Conservation (phyloP, 129 eudicot genomes). For the Lactuca sativa region DNA sequence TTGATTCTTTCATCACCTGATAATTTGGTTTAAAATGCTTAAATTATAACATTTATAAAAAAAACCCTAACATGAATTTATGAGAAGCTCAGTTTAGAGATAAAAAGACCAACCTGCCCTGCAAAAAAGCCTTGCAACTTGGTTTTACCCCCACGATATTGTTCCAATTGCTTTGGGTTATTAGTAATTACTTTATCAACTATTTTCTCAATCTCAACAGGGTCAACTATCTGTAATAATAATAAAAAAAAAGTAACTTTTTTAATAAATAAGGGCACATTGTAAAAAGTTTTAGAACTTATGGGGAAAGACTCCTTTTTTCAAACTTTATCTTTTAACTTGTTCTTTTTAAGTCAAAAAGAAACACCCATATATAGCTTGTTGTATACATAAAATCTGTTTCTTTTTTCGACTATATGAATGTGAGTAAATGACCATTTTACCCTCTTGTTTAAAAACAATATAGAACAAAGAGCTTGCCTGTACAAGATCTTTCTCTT, state of each 20-base stretch:
- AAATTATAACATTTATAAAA: not conserved
- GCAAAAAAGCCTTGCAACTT: conserved; percentile 87
- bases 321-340: too few species aligned
- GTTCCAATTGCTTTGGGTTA: conserved; percentile 84
- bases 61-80: not conserved
- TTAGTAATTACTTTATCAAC: conserved; percentile 75
- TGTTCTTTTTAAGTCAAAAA: too few species aligned
- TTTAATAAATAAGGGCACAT: too few species aligned
- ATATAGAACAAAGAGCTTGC: conserved; percentile 36
- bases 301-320: too few species aligned
- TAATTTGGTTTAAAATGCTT: conserved; percentile 5
- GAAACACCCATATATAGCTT: too few species aligned
- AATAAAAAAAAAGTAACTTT: not conserved
- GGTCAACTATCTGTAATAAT: conserved; percentile 74
- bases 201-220: conserved; percentile 80
- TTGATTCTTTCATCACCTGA: conserved; percentile 94
- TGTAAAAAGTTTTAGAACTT: too few species aligned
- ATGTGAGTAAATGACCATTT: not conserved
- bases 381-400: too few species aligned
- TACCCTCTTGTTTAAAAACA: not conserved
- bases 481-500: conserved; percentile 95
- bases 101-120: conserved; percentile 67
- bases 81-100: not conserved
- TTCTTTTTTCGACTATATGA: too few species aligned
- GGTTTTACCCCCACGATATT: conserved; percentile 91